Evolutionary conservation across 805 yeast species (phyloP).

Genomic region (Candida maltosa): DNA sequence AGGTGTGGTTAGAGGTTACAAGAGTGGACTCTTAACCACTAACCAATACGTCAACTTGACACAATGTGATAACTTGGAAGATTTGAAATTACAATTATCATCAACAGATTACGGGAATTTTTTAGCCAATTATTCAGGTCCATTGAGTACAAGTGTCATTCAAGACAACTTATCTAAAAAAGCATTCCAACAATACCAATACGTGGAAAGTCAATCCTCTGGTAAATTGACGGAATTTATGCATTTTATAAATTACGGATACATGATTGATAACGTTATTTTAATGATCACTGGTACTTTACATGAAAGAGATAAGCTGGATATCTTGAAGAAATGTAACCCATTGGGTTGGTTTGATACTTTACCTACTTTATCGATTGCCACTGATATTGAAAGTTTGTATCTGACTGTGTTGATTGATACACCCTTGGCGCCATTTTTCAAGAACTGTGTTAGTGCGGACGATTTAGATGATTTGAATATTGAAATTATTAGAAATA

Average conservation of each 20-base stretch:
- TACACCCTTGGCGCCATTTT: conserved; percentile 96
- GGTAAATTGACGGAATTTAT: conserved; percentile 77
- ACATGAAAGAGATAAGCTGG: conserved; percentile 88
- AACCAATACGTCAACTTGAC: conserved; percentile 89
- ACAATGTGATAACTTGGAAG: conserved; percentile 94
- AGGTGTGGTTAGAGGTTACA: conserved; percentile 92
- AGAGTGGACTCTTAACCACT: conserved; percentile 71
- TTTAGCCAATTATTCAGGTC: conserved; percentile 74
- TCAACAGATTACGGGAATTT: conserved; percentile 96
- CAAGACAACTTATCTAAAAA: conserved; percentile 75
- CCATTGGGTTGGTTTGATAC: conserved; percentile 99
- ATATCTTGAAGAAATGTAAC: conserved; percentile 86
- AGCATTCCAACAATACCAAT: conserved; percentile 79
- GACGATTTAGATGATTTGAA: conserved; percentile 93
- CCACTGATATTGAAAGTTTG: conserved; percentile 91
- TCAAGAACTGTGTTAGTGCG: conserved; percentile 81
- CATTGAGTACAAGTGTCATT: conserved; percentile 82
- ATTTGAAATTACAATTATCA: conserved; percentile 86
- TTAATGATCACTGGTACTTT: conserved; percentile 95
- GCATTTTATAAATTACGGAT: conserved; percentile 92
- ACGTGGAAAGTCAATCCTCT: conserved; percentile 78
- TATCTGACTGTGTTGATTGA: conserved; percentile 91
- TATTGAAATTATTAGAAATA: conserved; percentile 91
- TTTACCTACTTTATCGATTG: conserved; percentile 89
- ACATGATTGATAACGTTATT: conserved; percentile 97